Evolutionary conservation across 83 land plant species (phyloP).

Genomic region (Picea abies): DNA sequence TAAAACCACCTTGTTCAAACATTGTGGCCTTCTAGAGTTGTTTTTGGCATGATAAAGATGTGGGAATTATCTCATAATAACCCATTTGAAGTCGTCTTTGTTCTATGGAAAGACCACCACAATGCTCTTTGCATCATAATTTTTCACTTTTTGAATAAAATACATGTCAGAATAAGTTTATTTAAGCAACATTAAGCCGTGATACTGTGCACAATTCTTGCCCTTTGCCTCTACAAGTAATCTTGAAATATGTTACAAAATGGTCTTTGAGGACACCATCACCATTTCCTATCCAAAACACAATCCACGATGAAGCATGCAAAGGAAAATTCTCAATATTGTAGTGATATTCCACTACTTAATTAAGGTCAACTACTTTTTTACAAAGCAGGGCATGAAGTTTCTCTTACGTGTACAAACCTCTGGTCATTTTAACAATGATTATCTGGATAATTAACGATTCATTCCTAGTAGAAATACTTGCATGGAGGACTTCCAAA

Average conservation of each 20-base stretch:
- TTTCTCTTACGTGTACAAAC: constrained; percentile 11
- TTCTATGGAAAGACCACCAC: background rate
- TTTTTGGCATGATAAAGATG: background rate
- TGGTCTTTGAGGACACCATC: background rate
- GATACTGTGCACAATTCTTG: background rate
- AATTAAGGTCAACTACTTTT: constrained; percentile 8
- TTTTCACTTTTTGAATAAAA: background rate
- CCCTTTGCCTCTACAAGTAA: background rate
- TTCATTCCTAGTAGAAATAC: too few species aligned
- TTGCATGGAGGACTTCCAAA: too few species aligned
- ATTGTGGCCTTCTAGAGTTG: background rate
- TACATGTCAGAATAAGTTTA: background rate
- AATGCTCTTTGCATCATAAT: background rate
- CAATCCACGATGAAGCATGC: background rate
- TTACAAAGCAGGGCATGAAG: constrained; percentile 17
- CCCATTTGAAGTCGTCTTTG: background rate
- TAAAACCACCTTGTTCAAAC: constrained; percentile 5
- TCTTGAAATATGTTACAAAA: background rate
- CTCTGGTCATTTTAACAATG: constrained; percentile 30
- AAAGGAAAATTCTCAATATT: background rate
- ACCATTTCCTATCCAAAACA: background rate
- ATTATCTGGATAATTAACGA: background rate
- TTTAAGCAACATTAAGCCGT: constrained; percentile 6
- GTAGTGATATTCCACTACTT: background rate
- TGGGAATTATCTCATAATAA: background rate